A percentile compares a stretch with the other conserved stretches of the same genome.
Conservation (phyloP, 2,329 filamentous ascomycete genomes). For the Colletotrichum musicola region DNA sequence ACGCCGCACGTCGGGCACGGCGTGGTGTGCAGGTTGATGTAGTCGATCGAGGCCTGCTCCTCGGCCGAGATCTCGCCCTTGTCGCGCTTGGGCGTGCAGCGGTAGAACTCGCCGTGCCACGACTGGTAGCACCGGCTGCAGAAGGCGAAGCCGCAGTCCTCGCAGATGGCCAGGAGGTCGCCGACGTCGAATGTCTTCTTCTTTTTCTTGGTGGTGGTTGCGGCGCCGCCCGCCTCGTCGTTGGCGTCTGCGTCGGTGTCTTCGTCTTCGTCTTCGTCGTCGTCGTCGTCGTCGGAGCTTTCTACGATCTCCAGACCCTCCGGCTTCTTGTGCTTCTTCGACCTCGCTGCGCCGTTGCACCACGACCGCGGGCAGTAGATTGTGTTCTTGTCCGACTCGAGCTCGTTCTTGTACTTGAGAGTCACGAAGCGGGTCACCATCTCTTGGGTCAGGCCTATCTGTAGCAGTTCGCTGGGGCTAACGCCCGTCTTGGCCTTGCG, state of each 20-base stretch:
- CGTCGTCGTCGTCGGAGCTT: conserved; percentile 63
- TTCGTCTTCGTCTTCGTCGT: conserved; percentile 64
- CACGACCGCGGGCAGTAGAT: conserved; percentile 92
- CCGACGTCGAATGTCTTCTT: conserved; percentile 55
- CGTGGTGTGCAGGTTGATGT: conserved; percentile 83
- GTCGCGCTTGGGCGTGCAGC: conserved; percentile 76
- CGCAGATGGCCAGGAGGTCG: conserved; percentile 85
- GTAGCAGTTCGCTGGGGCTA: conserved; percentile 85
- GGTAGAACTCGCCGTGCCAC: conserved; percentile 91
- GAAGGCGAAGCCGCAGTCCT: conserved; percentile 91
- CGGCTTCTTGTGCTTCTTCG: conserved; percentile 79
- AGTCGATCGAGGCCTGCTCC: conserved; percentile 88
- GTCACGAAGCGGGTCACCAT: conserved; percentile 87
- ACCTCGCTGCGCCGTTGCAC: conserved; percentile 90
- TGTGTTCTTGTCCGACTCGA: conserved; percentile 92
- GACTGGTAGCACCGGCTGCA: conserved; percentile 77
- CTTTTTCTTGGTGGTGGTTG: conserved; percentile 36
- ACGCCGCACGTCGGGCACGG: conserved; percentile 90
- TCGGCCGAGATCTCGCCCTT: conserved; percentile 82
- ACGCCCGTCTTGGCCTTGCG: conserved; percentile 75
- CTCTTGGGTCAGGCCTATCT: conserved; percentile 78
- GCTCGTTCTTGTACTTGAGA: conserved; percentile 90
- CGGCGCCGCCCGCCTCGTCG: conserved; percentile 39
- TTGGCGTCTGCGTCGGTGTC: conserved; percentile 61
- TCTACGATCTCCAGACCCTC: conserved; percentile 72